Conservation (phyloP, 1,284 basidiomycete genomes). For the Tranzscheliella williamsii region DNA sequence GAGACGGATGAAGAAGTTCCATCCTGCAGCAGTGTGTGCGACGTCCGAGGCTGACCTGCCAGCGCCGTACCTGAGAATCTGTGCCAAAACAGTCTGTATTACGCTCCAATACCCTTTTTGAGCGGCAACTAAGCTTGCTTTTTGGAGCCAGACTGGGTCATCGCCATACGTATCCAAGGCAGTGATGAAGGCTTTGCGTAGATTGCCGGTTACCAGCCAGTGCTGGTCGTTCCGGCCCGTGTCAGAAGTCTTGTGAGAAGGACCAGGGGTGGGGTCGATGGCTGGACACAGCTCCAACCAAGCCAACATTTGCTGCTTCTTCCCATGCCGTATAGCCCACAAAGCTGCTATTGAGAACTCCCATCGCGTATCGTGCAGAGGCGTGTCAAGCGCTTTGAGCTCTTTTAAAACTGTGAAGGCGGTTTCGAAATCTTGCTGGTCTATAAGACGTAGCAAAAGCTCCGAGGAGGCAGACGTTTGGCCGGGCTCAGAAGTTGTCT, state of each 20-base stretch:
- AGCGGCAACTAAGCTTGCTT: constrained; percentile 19
- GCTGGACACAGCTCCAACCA: constrained; percentile 41
- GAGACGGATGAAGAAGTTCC: background rate
- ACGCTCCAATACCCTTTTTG: constrained; percentile 20
- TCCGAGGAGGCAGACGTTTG: constrained; percentile 9
- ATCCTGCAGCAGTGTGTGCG: background rate
- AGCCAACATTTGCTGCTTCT: constrained; percentile 13
- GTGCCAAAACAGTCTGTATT: constrained; percentile 15
- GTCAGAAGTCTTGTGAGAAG: background rate
- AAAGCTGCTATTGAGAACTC: constrained; percentile 26
- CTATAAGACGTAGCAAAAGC: constrained; percentile 29
- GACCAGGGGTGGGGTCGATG: background rate
- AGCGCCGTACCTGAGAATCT: constrained; percentile 17
- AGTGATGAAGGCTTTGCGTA: constrained; percentile 20
- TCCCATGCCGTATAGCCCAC: constrained; percentile 15
- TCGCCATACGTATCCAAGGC: constrained; percentile 21
- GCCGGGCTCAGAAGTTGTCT: background rate
- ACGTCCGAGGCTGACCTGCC: background rate
- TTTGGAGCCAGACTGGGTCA: constrained; percentile 15
- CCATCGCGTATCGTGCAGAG: constrained; percentile 7
- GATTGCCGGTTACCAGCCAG: constrained; percentile 1
- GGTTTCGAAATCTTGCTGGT: constrained; percentile 13
- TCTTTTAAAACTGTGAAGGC: constrained; percentile 27
- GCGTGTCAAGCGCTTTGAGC: constrained; percentile 10
- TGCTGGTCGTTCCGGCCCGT: no score